Conservation (phyloP, 2,329 filamentous ascomycete genomes). For the Ustilaginoidea virens region DNA sequence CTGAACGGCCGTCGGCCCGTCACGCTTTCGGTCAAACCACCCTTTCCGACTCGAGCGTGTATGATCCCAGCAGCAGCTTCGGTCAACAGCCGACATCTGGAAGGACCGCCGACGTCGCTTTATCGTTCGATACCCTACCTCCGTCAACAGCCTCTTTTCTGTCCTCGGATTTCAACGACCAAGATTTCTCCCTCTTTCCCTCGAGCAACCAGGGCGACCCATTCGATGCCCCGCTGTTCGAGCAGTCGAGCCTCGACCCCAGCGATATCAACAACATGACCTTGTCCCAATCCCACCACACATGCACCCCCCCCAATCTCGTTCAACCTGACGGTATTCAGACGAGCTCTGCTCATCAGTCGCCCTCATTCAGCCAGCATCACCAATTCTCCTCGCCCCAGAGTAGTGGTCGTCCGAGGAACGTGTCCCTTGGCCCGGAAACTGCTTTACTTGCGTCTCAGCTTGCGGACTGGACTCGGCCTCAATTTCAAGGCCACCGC, state of each 20-base stretch:
- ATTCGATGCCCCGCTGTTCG: constrained; percentile 47
- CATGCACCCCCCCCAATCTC: constrained; percentile 39
- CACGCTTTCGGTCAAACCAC: constrained; percentile 13
- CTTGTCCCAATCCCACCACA: constrained; percentile 38
- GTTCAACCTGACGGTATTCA: constrained; percentile 33
- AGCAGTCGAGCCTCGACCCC: constrained; percentile 26
- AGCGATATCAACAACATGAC: constrained; percentile 37
- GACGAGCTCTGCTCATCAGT: constrained; percentile 35
- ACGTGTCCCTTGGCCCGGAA: constrained; percentile 41
- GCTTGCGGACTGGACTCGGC: constrained; percentile 34
- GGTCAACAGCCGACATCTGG: constrained; percentile 23
- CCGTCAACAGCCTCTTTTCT: constrained; percentile 27
- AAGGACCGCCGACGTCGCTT: constrained; percentile 18
- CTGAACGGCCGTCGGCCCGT: constrained; percentile 24
- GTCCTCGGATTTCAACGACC: constrained; percentile 33
- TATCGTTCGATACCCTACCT: constrained; percentile 25
- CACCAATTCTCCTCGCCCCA: constrained; percentile 38
- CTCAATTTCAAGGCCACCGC: constrained; percentile 65
- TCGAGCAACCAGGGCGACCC: constrained; percentile 36
- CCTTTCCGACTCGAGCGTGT: constrained; percentile 21
- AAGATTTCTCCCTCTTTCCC: constrained; percentile 52
- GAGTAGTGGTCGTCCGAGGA: constrained; percentile 33
- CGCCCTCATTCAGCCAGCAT: constrained; percentile 39
- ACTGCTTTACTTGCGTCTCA: constrained; percentile 40
- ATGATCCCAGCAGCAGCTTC: constrained; percentile 28